Evolutionary conservation across 345 rosid genomes (phyloP), one percentile per base, ranked within the genome.

Genomic region (Moricandia moricandioides): DNA sequence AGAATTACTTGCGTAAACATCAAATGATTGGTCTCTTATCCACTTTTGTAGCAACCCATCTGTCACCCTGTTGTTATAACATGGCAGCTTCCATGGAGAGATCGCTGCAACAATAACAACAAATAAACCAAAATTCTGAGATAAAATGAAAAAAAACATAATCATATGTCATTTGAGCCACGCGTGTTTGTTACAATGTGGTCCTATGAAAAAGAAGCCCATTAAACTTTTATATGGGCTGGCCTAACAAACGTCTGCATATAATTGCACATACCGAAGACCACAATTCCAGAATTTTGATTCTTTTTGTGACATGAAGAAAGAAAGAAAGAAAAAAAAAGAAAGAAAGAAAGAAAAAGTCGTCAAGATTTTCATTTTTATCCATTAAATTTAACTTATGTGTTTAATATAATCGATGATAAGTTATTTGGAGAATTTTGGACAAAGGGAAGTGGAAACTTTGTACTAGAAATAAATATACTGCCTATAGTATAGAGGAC

Each of bases 81-180:
- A 0, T 88, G 88, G 72, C 86, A 87, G 74, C 90, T 87, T 49
- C 85, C 86, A 62, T 85, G 88, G 61, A 87, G 77, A 12, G 90
- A 85, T 67, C 75, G 67, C 90, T 86, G 84, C 79, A 71, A 77
- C 16, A 43, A 40, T 59, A 62, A 33, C 7, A 33, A 29, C 31
- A 29, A 29, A 29, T 29, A 29, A 29, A 29, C 21, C 74, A 62
- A 24, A 45, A 70, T 34, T 10, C 5, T 14, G 16, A 18, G 43
- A 51, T 29, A 29, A 29, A 29, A 29, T 21, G 31, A 29, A 37
- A 54, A 51, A 4, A 45, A 26, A 49, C 61, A 8, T 4, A 8
- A 35, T 2, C 3, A 12, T 6, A 21, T 26, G 39, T 54, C 39
- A 55, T 16, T 3, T 12, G 51, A 51, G 24, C 16, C 37, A 35